phyloP scores from a whole-genome alignment of 2,329 filamentous ascomycete species.

The Sporothrix brasiliensis region DNA sequence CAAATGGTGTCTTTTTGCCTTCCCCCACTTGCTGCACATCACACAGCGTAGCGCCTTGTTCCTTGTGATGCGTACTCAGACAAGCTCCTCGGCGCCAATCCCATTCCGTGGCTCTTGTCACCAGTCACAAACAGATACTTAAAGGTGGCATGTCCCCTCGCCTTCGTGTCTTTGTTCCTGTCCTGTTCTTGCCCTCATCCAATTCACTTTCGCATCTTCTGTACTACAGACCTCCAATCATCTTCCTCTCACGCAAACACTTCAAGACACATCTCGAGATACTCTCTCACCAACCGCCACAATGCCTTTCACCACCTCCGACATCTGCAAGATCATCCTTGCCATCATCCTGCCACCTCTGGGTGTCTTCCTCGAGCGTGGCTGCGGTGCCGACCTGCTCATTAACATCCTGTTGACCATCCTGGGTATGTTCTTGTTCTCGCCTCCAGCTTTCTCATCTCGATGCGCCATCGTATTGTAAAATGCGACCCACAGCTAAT shows the following conservation, averaged over 20 bases:
- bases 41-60: background rate
- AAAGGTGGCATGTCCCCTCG: constrained; percentile 8
- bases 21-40: background rate
- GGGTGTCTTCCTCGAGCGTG: constrained; percentile 92
- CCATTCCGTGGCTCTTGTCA: background rate
- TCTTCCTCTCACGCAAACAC: background rate
- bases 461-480: too few species aligned
- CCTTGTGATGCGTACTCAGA: constrained; percentile 16
- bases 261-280: constrained; percentile 3
- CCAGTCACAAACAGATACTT: constrained; percentile 20
- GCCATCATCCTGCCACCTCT: constrained; percentile 87
- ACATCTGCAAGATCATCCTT: constrained; percentile 73
- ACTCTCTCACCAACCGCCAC: constrained; percentile 39
- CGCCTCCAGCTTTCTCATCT: background rate
- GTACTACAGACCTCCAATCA: constrained; percentile 4
- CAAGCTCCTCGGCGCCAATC: constrained; percentile 5
- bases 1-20: background rate
- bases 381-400: constrained; percentile 81
- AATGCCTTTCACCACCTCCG: constrained; percentile 62
- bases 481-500: background rate
- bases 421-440: constrained; percentile 51
- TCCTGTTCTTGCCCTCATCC: background rate
- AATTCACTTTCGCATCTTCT: constrained; percentile 6
- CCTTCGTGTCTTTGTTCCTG: background rate
- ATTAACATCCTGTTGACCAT: constrained; percentile 92